Percentiles rank a stretch among this genome's conserved stretches.
Conservation (phyloP, 2,329 filamentous ascomycete species). For the Xylariaceae sp. region DNA sequence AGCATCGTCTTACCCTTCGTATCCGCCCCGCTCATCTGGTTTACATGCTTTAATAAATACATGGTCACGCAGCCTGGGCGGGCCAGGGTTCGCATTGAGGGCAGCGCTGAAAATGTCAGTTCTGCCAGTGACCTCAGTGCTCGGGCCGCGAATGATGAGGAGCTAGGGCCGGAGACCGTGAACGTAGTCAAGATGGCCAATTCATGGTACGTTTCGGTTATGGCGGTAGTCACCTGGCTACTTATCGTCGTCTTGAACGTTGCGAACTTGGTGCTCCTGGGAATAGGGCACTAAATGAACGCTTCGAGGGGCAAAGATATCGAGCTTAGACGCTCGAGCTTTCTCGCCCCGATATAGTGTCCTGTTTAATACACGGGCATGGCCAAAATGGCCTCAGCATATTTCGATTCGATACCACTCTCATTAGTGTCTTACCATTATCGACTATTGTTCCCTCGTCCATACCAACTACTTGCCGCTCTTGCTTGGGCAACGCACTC, state of each 20-base stretch:
- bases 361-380: no score
- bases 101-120: slow-evolving; percentile 29
- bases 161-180: slow-evolving; percentile 7
- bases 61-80: slow-evolving; percentile 71
- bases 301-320: not conserved
- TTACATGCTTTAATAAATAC: slow-evolving; percentile 78
- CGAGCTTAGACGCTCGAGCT: no score
- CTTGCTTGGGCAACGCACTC: no score
- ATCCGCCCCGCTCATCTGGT: slow-evolving; percentile 83
- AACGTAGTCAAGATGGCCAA: slow-evolving; percentile 71
- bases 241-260: slow-evolving; percentile 76
- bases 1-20: slow-evolving; percentile 83
- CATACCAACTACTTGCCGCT: no score
- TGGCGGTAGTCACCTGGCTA: slow-evolving; percentile 70
- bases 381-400: no score
- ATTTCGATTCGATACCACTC: no score
- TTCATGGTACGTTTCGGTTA: slow-evolving; percentile 64
- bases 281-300: slow-evolving; percentile 18
- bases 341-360: no score
- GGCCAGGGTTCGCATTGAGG: slow-evolving; percentile 42
- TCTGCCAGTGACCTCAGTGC: slow-evolving; percentile 8
- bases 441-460: no score
- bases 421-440: no score
- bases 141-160: slow-evolving; percentile 9
- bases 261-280: slow-evolving; percentile 48